Base-by-base conservation (phyloP, 495 filamentous ascomycete genomes). In the Hyaloscypha variabilis region DNA sequence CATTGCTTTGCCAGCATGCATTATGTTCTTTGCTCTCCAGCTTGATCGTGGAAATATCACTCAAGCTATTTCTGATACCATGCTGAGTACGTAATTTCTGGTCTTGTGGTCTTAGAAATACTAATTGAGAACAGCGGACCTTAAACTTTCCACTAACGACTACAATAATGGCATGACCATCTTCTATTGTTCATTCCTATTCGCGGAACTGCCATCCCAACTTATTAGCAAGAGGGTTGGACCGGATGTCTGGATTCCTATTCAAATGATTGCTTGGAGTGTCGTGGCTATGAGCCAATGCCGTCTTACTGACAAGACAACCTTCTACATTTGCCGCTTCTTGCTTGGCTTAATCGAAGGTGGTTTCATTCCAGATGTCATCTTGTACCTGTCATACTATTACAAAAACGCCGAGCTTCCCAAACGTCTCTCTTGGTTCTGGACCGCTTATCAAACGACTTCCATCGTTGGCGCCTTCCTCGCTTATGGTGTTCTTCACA, bases 21-120 rank as follows among this genome's bases (percentile, higher is more conserved):
- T 92, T 25, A 94, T 91, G 75, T 94, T 95, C 75, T 93, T 94
- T 60, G 90, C 90, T 0, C 83, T 95, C 26, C 90, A 95, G 67
- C 78, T 94, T 3, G 91, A 96, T 70, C 82, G 91, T 49, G 87
- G 88, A 24, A 95, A 94, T 74, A 82, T 92, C 42, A 74, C 81
- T 21, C 87, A 92, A 69, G 89, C 90, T 11, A 76, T 90, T 6
- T 88, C 88, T 1, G 90, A 92, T 73, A 88, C 88, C 72, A 82
- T 93, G 77, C 77, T 92, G 13, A n/a, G 57, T 60, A 60, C 19
- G 57, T 36, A 26, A 31, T 58, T 11, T 34, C 8, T 29, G 24
- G 26, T 13, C n/a, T n/a, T 23, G 55, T 13, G 31, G 23, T 8
- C 23, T 58, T 23, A 58, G 14, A 21, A 23, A 58, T 24, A 8